A percentile compares a stretch with the other conserved stretches of the same genome.
These are phyloP conservation scores for Marasmius sp. DNA, from an alignment of 1,284 basidiomycete species.

Conservation along the genomic window DNA sequence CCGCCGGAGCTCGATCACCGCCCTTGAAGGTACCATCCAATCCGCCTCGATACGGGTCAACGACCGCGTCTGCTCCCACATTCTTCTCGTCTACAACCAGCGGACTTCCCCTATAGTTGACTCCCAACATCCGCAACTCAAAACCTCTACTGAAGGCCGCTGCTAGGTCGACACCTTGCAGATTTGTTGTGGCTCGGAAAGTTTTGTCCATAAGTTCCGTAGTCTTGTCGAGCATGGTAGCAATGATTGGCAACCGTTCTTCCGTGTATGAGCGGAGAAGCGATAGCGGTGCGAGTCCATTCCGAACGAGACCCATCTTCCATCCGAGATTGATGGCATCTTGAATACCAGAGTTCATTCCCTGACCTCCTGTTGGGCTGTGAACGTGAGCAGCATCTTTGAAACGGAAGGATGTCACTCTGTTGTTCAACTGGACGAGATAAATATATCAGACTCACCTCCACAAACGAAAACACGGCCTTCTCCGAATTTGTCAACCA, in stretches of 20 bases:
- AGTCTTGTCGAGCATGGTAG: constrained; percentile 25
- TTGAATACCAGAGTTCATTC: constrained; percentile 24
- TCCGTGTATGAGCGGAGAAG: constrained; percentile 24
- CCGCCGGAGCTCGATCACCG: constrained; percentile 27
- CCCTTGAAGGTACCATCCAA: constrained; percentile 14
- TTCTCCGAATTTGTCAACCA: constrained; percentile 27
- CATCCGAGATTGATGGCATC: constrained; percentile 28
- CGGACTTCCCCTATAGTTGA: constrained; percentile 32
- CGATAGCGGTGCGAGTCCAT: constrained; percentile 18
- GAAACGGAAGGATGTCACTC: background rate
- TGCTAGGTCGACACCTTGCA: constrained; percentile 1
- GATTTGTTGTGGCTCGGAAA: background rate
- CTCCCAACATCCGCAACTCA: constrained; percentile 28
- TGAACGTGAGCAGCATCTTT: constrained; percentile 25
- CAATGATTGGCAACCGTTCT: constrained; percentile 29
- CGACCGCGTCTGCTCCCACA: background rate
- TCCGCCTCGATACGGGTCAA: constrained; percentile 15
- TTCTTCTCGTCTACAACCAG: constrained; percentile 27
- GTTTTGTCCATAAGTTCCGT: constrained; percentile 12
- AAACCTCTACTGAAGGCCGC: constrained; percentile 10
- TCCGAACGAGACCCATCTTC: constrained; percentile 29
- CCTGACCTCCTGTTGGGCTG: constrained; percentile 25
- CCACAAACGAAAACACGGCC: constrained; percentile 33
- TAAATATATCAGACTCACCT: constrained; percentile 20
- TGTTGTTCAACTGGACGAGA: background rate